These are phyloP conservation scores for Pythium scleroteichum DNA, from an alignment of 352 stramenopile species.

Conservation along the genomic window DNA sequence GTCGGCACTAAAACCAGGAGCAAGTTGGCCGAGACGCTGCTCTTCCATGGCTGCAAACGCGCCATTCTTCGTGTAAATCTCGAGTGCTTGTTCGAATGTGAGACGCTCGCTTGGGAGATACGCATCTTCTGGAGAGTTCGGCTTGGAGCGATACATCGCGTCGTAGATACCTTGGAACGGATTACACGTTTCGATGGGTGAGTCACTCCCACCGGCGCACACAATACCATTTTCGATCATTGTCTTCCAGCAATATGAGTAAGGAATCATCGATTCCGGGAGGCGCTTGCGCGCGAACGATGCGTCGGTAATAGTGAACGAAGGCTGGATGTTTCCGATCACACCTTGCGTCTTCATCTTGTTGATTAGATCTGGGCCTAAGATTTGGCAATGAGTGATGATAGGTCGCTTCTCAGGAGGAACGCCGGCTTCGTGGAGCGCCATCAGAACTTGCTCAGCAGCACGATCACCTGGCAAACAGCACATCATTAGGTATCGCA, in stretches of 20 bases:
- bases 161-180: slow-evolving; percentile 90
- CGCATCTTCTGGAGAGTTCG: slow-evolving; percentile 41
- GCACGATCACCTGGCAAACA: slow-evolving; percentile 56
- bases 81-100: slow-evolving; percentile 73
- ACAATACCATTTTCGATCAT: slow-evolving; percentile 71
- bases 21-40: slow-evolving; percentile 47
- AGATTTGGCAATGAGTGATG: slow-evolving; percentile 90
- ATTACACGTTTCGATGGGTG: slow-evolving; percentile 86
- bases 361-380: slow-evolving; percentile 66
- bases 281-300: slow-evolving; percentile 80
- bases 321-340: slow-evolving; percentile 88
- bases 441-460: slow-evolving; percentile 70
- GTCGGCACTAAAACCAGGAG: slow-evolving; percentile 55
- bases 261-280: slow-evolving; percentile 47
- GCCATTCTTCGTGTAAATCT: slow-evolving; percentile 81
- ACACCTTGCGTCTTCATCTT: slow-evolving; percentile 76
- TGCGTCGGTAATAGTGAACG: slow-evolving; percentile 87
- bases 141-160: slow-evolving; percentile 74
- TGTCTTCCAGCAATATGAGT: slow-evolving; percentile 87
- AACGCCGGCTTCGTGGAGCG: slow-evolving; percentile 58
- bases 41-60: slow-evolving; percentile 70
- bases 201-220: slow-evolving; percentile 82
- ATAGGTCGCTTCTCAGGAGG: slow-evolving; percentile 61
- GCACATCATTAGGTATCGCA: background rate
- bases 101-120: slow-evolving; percentile 69